phyloP scores from a whole-genome alignment of 495 filamentous ascomycete genomes.

The Tuber borchii region DNA sequence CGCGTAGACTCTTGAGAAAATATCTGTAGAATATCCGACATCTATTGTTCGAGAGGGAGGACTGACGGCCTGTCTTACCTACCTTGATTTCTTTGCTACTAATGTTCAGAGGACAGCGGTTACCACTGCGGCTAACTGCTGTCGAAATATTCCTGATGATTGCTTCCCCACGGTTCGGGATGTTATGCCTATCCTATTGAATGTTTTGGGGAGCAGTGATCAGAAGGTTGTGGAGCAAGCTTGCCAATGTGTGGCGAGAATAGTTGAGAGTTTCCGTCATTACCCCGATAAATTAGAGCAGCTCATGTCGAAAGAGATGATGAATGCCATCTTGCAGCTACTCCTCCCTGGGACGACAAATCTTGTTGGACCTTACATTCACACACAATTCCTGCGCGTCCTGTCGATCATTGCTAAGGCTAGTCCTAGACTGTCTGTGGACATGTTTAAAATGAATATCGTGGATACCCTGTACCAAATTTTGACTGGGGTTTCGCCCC shows the following conservation, averaged over 20 bases:
- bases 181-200: constrained; percentile 90
- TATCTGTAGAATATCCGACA: constrained; percentile 91
- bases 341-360: constrained; percentile 93
- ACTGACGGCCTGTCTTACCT: constrained; percentile 84
- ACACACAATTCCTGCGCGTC: constrained; percentile 92
- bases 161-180: constrained; percentile 80
- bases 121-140: constrained; percentile 95
- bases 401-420: constrained; percentile 80
- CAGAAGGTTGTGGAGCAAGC: constrained; percentile 96
- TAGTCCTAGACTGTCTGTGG: constrained; percentile 78
- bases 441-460: constrained; percentile 92
- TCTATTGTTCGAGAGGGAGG: constrained; percentile 96
- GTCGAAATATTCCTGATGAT: constrained; percentile 89
- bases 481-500: constrained; percentile 89
- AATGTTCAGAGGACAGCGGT: constrained; percentile 95
- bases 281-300: constrained; percentile 82
- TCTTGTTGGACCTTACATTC: constrained; percentile 87
- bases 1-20: constrained; percentile 79
- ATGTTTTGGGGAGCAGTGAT: constrained; percentile 84
- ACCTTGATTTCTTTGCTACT: constrained; percentile 95
- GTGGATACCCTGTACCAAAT: constrained; percentile 98
- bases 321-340: constrained; percentile 80
- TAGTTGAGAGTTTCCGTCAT: constrained; percentile 92
- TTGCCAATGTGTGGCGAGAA: constrained; percentile 90
- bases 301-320: constrained; percentile 76